phyloP scores from a whole-genome alignment of 2,329 filamentous ascomycete genomes.

The Metarhizium robertsii region DNA sequence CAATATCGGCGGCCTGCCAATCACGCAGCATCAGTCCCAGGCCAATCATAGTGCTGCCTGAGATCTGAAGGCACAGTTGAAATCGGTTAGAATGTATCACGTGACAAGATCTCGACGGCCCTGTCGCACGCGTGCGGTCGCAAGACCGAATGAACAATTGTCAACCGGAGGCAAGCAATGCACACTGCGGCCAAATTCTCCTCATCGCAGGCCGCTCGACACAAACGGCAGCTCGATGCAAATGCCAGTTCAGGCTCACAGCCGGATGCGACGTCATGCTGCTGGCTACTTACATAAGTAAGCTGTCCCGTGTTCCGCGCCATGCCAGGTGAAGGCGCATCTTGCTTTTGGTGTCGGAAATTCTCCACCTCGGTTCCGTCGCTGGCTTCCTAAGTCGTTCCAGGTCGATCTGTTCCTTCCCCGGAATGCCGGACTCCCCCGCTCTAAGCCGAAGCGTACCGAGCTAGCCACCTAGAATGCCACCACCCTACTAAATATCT shows the following conservation, averaged over 20 bases:
- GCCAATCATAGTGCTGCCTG: slow-evolving; percentile 8
- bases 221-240: background rate
- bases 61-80: background rate
- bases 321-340: background rate
- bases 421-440: slow-evolving; percentile 12
- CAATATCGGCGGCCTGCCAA: slow-evolving; percentile 11
- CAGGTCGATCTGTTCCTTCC: background rate
- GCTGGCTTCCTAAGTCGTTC: background rate
- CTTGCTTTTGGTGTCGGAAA: background rate
- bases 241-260: background rate
- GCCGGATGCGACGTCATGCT: background rate
- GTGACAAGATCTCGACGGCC: slow-evolving; percentile 1
- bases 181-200: background rate
- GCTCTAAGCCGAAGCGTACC: slow-evolving; percentile 30
- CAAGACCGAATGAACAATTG: background rate
- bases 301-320: background rate
- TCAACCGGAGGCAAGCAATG: background rate
- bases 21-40: slow-evolving; percentile 6
- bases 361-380: slow-evolving; percentile 4
- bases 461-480: slow-evolving; percentile 11
- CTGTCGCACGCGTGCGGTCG: too few species aligned
- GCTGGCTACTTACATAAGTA: background rate
- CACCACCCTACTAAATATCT: slow-evolving; percentile 3
- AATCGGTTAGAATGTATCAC: background rate
- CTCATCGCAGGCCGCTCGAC: background rate